phyloP scores from a whole-genome alignment of 106 monocot species.

The Dendrobium chrysotoxum region DNA sequence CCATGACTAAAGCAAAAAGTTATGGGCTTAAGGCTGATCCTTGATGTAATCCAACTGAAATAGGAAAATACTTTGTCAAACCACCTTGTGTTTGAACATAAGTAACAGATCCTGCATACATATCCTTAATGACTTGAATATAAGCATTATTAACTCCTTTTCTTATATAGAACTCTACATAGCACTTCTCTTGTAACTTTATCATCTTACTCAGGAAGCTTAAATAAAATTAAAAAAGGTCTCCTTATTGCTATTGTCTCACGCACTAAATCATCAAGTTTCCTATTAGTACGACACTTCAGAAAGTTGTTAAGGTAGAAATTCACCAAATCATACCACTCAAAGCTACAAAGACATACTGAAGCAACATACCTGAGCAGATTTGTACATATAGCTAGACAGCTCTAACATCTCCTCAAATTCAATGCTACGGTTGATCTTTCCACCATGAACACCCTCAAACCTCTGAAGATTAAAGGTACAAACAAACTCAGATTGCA shows the following conservation, averaged over 20 bases:
- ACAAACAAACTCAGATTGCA: constrained; percentile 7
- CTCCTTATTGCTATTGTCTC: neutral
- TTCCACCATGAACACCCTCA: constrained; percentile 75
- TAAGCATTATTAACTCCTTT: too few relatives aligned
- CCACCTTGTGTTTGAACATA: too few relatives aligned
- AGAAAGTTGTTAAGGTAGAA: neutral
- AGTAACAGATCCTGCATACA: too few relatives aligned
- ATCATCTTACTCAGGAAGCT: neutral
- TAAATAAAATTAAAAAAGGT: neutral
- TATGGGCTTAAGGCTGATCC: too few relatives aligned
- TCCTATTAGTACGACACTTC: neutral
- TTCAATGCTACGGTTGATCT: constrained; percentile 79
- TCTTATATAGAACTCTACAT: too few relatives aligned
- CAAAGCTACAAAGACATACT: neutral
- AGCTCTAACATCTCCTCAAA: constrained; percentile 76
- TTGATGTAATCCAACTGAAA: too few relatives aligned
- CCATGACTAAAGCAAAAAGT: too few relatives aligned
- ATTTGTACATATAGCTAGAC: constrained; percentile 66
- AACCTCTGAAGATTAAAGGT: constrained; percentile 53
- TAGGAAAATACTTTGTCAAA: too few relatives aligned
- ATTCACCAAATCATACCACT: neutral
- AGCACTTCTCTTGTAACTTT: too few relatives aligned
- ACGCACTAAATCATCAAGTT: neutral
- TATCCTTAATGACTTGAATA: too few relatives aligned
- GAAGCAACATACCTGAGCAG: constrained; percentile 45